Evolutionary conservation across 208 protist genomes (phyloP).

Genomic region (Trypanosoma cruzi): DNA sequence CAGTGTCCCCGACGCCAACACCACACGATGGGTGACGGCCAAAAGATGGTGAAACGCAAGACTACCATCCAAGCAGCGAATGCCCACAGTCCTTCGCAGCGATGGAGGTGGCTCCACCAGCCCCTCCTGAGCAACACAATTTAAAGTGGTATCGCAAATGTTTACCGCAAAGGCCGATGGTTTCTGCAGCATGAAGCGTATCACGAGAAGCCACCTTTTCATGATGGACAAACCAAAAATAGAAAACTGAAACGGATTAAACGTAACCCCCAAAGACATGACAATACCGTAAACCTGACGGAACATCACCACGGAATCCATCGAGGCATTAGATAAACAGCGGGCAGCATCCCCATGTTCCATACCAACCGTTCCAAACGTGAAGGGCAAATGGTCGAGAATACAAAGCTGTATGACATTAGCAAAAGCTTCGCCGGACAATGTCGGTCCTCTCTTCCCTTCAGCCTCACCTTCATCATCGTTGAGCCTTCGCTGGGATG

Average conservation of each 20-base stretch:
- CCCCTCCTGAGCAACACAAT: neutral
- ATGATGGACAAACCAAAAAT: conserved; percentile 61
- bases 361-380: neutral
- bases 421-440: conserved; percentile 17
- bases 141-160: conserved; percentile 3
- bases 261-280: conserved; percentile 81
- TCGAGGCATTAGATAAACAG: neutral
- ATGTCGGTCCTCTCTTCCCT: neutral
- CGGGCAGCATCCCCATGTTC: neutral
- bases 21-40: conserved; percentile 56
- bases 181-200: conserved; percentile 67
- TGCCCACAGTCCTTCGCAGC: conserved; percentile 13
- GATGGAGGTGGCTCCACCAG: neutral
- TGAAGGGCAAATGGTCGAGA: conserved; percentile 9
- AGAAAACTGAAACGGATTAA: conserved; percentile 82
- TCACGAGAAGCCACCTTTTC: conserved; percentile 76
- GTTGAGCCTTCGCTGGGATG: neutral
- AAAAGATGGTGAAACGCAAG: conserved; percentile 70
- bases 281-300: conserved; percentile 70
- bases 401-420: conserved; percentile 20
- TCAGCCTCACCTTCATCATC: conserved; percentile 1
- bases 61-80: conserved; percentile 80
- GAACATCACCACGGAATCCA: conserved; percentile 43
- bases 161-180: conserved; percentile 55
- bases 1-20: conserved; percentile 96